phyloP scores from a whole-genome alignment of 331 rosid genomes.

The Dryas integrifolia region DNA sequence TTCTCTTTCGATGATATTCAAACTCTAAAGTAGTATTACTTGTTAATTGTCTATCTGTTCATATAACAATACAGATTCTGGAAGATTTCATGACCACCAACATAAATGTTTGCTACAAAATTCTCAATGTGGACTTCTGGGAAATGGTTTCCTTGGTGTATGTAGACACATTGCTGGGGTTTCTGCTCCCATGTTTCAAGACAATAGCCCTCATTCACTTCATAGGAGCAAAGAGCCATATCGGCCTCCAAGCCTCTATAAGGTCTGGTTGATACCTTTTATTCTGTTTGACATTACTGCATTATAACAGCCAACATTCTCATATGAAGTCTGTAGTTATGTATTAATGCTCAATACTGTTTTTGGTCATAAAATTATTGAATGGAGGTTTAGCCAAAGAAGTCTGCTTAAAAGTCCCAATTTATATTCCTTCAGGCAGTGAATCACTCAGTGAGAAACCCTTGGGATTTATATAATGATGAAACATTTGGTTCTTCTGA shows the following conservation, averaged over 20 bases:
- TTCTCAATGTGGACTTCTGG: constrained; percentile 3
- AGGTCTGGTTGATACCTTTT: neutral
- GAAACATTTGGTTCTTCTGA: neutral
- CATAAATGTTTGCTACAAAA: constrained; percentile 1
- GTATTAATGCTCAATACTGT: neutral
- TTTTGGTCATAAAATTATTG: neutral
- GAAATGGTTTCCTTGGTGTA: neutral
- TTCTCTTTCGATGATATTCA: neutral
- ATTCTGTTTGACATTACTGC: neutral
- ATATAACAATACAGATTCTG: neutral
- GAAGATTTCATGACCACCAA: neutral
- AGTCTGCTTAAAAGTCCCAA: neutral
- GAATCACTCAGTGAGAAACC: neutral
- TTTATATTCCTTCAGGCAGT: neutral
- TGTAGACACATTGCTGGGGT: neutral
- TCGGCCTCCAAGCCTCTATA: constrained; percentile 6
- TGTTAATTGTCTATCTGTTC: neutral
- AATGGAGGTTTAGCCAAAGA: neutral
- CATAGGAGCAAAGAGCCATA: constrained; percentile 16
- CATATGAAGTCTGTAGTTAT: neutral
- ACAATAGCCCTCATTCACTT: neutral
- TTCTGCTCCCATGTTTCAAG: constrained; percentile 5
- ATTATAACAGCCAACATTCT: neutral
- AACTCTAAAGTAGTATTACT: neutral
- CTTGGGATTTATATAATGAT: neutral